phyloP scores from a whole-genome alignment of 192 early-diverging fungal genomes.

The Backusella circina region DNA sequence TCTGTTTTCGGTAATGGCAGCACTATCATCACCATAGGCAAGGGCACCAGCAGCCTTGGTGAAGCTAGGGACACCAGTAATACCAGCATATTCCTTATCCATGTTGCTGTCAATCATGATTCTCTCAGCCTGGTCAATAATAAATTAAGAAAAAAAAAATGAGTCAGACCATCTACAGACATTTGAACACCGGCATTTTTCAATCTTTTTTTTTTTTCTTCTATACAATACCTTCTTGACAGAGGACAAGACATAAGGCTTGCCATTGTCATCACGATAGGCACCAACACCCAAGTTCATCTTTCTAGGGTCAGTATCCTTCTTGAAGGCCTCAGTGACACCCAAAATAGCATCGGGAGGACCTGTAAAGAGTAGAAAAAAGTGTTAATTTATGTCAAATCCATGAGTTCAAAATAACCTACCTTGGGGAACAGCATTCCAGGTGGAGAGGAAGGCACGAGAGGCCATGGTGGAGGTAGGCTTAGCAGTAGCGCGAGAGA shows the following conservation, averaged over 20 bases:
- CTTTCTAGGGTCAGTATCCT: conserved; percentile 85
- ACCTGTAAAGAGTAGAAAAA: conserved; percentile 29
- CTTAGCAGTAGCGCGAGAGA: conserved; percentile 18
- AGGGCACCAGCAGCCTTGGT: conserved; percentile 77
- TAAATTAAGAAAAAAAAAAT: conserved; percentile 16
- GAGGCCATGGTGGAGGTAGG: conserved; percentile 14
- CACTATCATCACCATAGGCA: conserved; percentile 77
- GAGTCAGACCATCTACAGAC: not conserved
- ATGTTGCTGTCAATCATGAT: conserved; percentile 60
- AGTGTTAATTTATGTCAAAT: not conserved
- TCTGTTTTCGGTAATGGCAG: conserved; percentile 61
- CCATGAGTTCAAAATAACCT: conserved; percentile 3
- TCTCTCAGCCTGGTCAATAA: conserved; percentile 67
- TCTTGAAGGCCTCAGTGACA: conserved; percentile 94
- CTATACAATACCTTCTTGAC: conserved; percentile 71
- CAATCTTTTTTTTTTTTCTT: not conserved
- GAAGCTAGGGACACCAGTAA: conserved; percentile 88
- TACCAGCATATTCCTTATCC: conserved; percentile 97
- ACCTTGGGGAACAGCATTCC: conserved; percentile 57
- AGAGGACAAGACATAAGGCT: conserved; percentile 87
- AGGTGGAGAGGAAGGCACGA: conserved; percentile 47
- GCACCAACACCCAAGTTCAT: conserved; percentile 99
- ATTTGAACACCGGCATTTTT: conserved; percentile 2
- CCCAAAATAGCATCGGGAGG: conserved; percentile 81
- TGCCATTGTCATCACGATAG: conserved; percentile 90